A percentile compares a stretch with the other conserved stretches of the same genome.
phyloP scores from a whole-genome alignment of 2,329 filamentous ascomycete species.

The Penicillium sp. region DNA sequence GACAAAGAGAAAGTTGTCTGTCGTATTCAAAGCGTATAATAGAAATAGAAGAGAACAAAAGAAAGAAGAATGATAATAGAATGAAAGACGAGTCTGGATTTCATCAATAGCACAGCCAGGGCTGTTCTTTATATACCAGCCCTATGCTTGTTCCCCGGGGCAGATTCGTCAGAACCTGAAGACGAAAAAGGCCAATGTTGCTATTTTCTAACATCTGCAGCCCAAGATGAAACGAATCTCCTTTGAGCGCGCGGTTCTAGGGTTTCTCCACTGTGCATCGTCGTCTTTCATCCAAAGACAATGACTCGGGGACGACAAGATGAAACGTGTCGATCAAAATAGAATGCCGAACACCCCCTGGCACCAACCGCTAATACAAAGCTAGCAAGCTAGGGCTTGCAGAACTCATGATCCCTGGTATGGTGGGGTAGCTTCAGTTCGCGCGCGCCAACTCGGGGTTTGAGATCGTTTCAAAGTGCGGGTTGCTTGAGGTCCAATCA shows the following conservation, averaged over 20 bases:
- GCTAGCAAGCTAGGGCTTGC: neutral
- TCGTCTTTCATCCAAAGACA: constrained; percentile 17
- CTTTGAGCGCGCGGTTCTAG: constrained; percentile 14
- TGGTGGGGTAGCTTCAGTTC: constrained; percentile 16
- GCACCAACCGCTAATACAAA: neutral
- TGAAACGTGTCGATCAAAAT: constrained; percentile 22
- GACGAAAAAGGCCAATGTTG: constrained; percentile 12
- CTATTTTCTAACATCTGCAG: constrained; percentile 13
- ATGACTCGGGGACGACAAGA: neutral
- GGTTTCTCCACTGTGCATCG: constrained; percentile 11
- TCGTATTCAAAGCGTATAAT: neutral
- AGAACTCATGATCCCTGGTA: neutral
- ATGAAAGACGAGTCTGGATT: constrained; percentile 7
- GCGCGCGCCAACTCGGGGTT: constrained; percentile 23
- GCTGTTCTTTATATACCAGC: constrained; percentile 17
- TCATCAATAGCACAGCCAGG: neutral
- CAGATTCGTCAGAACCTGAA: neutral
- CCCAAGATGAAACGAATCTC: constrained; percentile 17
- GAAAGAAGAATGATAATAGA: constrained; percentile 12
- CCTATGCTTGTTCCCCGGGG: neutral
- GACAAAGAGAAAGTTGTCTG: constrained; percentile 9
- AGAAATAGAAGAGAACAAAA: constrained; percentile 14
- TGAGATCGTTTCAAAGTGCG: constrained; percentile 15
- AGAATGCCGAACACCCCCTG: neutral
- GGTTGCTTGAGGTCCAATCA: constrained; percentile 20